Conservation (phyloP, 371 early-diverging fungal genomes). For the Funneliformis caledonium region DNA sequence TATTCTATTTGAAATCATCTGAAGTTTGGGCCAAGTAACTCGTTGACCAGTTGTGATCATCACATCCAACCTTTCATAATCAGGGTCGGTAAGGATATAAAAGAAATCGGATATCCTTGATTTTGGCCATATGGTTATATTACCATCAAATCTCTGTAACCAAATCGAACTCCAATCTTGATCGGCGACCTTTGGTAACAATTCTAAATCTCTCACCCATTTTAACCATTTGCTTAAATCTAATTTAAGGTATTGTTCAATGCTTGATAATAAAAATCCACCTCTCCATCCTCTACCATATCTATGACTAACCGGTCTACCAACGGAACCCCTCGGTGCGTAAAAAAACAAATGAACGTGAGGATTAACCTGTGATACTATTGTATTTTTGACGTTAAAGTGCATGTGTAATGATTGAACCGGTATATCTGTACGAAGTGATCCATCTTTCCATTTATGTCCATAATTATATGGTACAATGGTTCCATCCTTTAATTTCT, state of each 20-base stretch:
- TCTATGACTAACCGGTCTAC: slow-evolving; percentile 62
- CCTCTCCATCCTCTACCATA: slow-evolving; percentile 76
- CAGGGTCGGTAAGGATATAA: slow-evolving; percentile 75
- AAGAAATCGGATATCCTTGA: slow-evolving; percentile 68
- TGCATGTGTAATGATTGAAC: slow-evolving; percentile 72
- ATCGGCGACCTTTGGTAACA: slow-evolving; percentile 74
- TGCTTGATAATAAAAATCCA: slow-evolving; percentile 79
- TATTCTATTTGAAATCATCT: slow-evolving; percentile 80
- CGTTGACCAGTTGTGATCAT: slow-evolving; percentile 66
- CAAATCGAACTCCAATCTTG: slow-evolving; percentile 85
- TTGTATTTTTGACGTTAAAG: slow-evolving; percentile 87
- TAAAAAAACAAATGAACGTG: slow-evolving; percentile 88
- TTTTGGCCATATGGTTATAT: slow-evolving; percentile 82
- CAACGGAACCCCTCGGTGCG: slow-evolving; percentile 75
- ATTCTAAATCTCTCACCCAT: slow-evolving; percentile 74
- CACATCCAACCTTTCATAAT: slow-evolving; percentile 56
- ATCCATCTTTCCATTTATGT: slow-evolving; percentile 86
- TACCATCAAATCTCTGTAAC: slow-evolving; percentile 89
- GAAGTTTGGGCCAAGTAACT: slow-evolving; percentile 81
- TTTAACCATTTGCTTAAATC: slow-evolving; percentile 89
- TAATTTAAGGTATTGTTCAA: slow-evolving; percentile 81
- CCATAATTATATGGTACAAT: slow-evolving; percentile 81
- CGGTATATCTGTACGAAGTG: slow-evolving; percentile 85
- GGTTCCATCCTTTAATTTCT: slow-evolving; percentile 69
- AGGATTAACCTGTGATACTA: slow-evolving; percentile 89